phyloP scores from a whole-genome alignment of 495 filamentous ascomycete genomes.

The Aspergillus indologenus region DNA sequence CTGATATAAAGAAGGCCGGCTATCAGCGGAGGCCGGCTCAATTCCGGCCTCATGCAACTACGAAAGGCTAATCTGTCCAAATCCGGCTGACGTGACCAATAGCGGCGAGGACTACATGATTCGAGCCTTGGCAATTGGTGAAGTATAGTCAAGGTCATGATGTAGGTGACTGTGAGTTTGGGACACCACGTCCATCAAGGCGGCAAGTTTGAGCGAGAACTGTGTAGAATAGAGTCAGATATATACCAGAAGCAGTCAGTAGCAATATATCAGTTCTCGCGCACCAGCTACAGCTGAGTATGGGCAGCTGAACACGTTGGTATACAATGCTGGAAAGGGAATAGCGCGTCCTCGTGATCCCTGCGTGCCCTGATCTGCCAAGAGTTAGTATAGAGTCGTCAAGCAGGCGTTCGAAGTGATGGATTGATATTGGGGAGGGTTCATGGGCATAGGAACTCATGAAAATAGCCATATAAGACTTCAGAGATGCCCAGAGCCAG shows the following conservation, averaged over 20 bases:
- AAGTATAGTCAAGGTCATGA: slow-evolving; percentile 21
- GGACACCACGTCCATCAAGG: not conserved
- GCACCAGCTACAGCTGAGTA: not conserved
- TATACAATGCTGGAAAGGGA: slow-evolving; percentile 23
- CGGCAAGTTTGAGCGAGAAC: not conserved
- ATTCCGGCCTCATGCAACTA: slow-evolving; percentile 45
- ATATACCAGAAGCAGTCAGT: too few relatives aligned
- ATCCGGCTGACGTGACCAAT: slow-evolving; percentile 24
- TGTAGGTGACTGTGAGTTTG: not conserved
- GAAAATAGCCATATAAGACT: slow-evolving; percentile 1
- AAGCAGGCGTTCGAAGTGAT: not conserved
- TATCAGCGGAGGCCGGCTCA: slow-evolving; percentile 45
- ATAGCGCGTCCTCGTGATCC: slow-evolving; percentile 36
- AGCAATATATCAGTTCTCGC: not conserved
- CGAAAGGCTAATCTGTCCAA: slow-evolving; percentile 25
- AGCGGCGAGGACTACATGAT: slow-evolving; percentile 6
- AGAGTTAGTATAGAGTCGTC: slow-evolving; percentile 31
- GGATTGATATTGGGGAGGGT: slow-evolving; percentile 15
- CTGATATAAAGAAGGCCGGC: slow-evolving; percentile 24
- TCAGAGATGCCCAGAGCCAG: not conserved
- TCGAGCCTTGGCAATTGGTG: slow-evolving; percentile 26
- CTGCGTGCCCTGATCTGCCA: slow-evolving; percentile 27
- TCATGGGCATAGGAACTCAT: not conserved
- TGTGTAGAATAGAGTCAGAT: not conserved
- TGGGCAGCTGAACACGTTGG: not conserved